phyloP scores from a whole-genome alignment of 768 basidiomycete species.

The Ramaria rubella region DNA sequence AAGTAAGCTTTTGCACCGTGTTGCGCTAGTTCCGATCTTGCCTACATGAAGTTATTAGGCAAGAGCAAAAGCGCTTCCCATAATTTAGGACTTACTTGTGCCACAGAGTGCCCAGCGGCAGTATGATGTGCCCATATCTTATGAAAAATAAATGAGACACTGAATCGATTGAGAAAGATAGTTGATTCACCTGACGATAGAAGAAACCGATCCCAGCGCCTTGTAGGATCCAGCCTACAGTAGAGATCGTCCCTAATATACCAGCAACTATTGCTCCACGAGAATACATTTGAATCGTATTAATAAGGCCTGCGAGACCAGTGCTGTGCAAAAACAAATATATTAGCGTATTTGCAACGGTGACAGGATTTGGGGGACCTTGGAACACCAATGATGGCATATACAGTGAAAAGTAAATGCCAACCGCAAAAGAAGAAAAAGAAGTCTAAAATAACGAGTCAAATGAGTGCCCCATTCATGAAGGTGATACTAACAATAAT shows the following conservation, averaged over 20 bases:
- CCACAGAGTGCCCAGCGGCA: conserved; percentile 81
- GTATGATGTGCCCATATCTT: conserved; percentile 75
- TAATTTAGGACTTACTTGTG: conserved; percentile 50
- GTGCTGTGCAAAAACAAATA: conserved; percentile 45
- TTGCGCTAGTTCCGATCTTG: conserved; percentile 72
- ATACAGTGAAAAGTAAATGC: conserved; percentile 87
- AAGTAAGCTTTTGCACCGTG: conserved; percentile 89
- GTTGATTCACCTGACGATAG: conserved; percentile 59
- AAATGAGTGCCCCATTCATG: conserved; percentile 13
- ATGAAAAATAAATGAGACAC: conserved; percentile 1
- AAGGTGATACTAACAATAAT: conserved; percentile 68
- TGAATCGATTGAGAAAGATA: conserved; percentile 14
- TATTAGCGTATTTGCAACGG: conserved; percentile 8
- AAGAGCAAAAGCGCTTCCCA: conserved; percentile 1
- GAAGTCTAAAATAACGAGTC: conserved; percentile 54
- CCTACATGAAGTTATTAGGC: conserved; percentile 37
- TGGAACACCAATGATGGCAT: conserved; percentile 81
- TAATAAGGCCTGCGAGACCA: conserved; percentile 92
- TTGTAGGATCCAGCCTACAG: conserved; percentile 84
- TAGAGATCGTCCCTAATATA: conserved; percentile 72
- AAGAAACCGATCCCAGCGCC: conserved; percentile 75
- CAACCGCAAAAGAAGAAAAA: conserved; percentile 97
- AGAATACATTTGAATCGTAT: conserved; percentile 78
- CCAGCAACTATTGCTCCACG: conserved; percentile 70
- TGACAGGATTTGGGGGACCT: conserved; percentile 39